A percentile compares a stretch with the other conserved stretches of the same genome.
These are phyloP conservation scores for Gossypium davidsonii DNA, from an alignment of 441 rosid genomes.

Conservation along the genomic window DNA sequence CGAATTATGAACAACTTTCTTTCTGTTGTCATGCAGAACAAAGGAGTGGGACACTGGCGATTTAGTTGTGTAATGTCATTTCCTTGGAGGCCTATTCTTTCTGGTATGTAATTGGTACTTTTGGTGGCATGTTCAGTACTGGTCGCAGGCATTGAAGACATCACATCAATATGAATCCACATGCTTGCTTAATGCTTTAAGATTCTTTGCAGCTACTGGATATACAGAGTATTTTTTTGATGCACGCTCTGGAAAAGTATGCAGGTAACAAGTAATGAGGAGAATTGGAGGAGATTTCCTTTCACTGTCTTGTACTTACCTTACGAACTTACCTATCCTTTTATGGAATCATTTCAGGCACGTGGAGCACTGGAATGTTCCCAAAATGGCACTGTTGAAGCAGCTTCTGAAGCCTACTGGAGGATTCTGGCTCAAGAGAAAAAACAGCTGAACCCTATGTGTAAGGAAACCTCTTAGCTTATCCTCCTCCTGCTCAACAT, in stretches of 20 bases:
- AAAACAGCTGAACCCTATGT: constrained; percentile 17
- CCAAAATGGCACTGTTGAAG: constrained; percentile 79
- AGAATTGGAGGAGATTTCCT: not conserved
- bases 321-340: not conserved
- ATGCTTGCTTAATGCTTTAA: not conserved
- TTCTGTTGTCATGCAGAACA: constrained; percentile 41
- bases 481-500: not conserved
- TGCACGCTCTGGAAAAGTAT: constrained; percentile 56
- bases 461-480: not conserved
- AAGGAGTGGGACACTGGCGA: constrained; percentile 38
- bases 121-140: not conserved
- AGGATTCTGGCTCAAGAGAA: constrained; percentile 35
- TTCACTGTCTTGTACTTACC: not conserved
- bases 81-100: constrained; percentile 96
- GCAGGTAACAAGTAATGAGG: constrained; percentile 48
- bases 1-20: not conserved
- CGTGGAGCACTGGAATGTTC: constrained; percentile 93
- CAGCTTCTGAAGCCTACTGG: constrained; percentile 76
- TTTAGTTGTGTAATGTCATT: constrained; percentile 85
- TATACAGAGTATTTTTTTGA: constrained; percentile 80
- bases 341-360: constrained; percentile 41
- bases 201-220: constrained; percentile 62
- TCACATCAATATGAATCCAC: not conserved
- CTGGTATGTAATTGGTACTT: constrained; percentile 33
- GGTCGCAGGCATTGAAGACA: not conserved